Evolutionary conservation across 208 protist species (phyloP).

Genomic region (Plasmodiophora brassicae): DNA sequence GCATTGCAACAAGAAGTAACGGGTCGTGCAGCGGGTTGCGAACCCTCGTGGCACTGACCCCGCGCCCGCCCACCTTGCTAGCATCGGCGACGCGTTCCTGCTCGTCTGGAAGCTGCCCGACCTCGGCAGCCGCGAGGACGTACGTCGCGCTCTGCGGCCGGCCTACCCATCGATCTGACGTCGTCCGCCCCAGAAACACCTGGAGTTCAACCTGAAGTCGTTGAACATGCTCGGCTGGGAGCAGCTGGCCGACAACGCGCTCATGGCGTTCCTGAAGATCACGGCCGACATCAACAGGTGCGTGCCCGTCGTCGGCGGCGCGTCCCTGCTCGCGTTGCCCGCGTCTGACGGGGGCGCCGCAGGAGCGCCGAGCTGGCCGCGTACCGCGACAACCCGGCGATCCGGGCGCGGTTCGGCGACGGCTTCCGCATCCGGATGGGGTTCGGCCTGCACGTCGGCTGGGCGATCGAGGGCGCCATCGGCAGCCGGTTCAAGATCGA

Average conservation of each 20-base stretch:
- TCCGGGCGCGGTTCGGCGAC: background rate
- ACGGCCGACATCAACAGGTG: too few relatives aligned
- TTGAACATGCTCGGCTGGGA: background rate
- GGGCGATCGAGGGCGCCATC: slow-evolving; percentile 54
- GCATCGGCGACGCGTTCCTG: background rate
- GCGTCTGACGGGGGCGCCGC: too few relatives aligned
- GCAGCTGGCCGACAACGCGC: too few relatives aligned
- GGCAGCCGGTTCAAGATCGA: slow-evolving; percentile 27
- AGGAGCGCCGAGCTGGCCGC: background rate
- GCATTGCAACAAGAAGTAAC: too few relatives aligned
- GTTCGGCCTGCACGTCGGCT: slow-evolving; percentile 50
- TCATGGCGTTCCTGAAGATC: too few relatives aligned
- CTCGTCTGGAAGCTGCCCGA: background rate
- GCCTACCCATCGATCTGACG: background rate
- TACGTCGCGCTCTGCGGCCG: background rate
- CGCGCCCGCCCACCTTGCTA: background rate
- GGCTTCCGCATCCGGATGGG: slow-evolving; percentile 25
- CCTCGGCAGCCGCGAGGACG: background rate
- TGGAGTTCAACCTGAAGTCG: background rate
- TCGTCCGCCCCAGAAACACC: background rate
- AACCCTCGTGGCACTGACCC: too few relatives aligned
- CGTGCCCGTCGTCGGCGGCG: too few relatives aligned
- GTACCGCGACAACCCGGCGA: background rate
- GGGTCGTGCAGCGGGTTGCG: too few relatives aligned
- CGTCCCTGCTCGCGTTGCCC: too few relatives aligned